These are phyloP conservation scores for Suhomyces prunicola DNA, from an alignment of 805 yeast species.

Conservation along the genomic window DNA sequence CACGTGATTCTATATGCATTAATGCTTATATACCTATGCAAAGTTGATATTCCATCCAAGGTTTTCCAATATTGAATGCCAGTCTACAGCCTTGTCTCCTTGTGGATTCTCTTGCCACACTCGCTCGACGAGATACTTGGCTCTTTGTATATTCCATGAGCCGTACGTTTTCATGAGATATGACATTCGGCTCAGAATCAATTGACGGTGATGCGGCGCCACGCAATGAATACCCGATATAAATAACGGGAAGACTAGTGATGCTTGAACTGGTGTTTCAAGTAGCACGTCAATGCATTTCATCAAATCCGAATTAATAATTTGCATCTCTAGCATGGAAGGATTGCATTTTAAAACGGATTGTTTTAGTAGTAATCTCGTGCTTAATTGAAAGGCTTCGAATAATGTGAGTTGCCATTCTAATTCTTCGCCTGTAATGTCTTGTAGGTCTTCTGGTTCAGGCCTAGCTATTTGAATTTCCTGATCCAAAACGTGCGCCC, in stretches of 20 bases:
- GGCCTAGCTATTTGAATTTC: constrained; percentile 53
- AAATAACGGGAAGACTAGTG: constrained; percentile 72
- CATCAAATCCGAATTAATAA: constrained; percentile 50
- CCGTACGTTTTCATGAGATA: constrained; percentile 60
- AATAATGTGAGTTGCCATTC: constrained; percentile 68
- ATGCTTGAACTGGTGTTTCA: constrained; percentile 67
- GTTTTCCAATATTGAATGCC: constrained; percentile 64
- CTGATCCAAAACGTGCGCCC: constrained; percentile 42
- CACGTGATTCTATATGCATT: neutral
- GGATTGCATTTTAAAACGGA: constrained; percentile 61
- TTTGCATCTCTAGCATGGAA: constrained; percentile 60
- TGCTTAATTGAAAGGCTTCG: constrained; percentile 67
- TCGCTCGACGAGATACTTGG: constrained; percentile 41
- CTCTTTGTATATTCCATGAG: constrained; percentile 57
- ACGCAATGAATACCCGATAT: constrained; percentile 72
- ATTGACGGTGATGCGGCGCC: constrained; percentile 47
- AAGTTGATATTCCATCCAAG: constrained; percentile 79
- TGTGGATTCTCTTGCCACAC: constrained; percentile 47
- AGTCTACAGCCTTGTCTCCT: constrained; percentile 65
- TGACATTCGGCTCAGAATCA: constrained; percentile 51
- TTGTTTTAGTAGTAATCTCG: constrained; percentile 65
- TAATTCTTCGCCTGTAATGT: constrained; percentile 45
- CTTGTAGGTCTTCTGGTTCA: constrained; percentile 43
- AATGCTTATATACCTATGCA: constrained; percentile 40
- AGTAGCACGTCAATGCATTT: constrained; percentile 59